A percentile compares a stretch with the other conserved stretches of the same genome.
These are phyloP conservation scores for Chimonanthus praecox DNA, from an alignment of 164 flowering plant genomes.

Conservation along the genomic window DNA sequence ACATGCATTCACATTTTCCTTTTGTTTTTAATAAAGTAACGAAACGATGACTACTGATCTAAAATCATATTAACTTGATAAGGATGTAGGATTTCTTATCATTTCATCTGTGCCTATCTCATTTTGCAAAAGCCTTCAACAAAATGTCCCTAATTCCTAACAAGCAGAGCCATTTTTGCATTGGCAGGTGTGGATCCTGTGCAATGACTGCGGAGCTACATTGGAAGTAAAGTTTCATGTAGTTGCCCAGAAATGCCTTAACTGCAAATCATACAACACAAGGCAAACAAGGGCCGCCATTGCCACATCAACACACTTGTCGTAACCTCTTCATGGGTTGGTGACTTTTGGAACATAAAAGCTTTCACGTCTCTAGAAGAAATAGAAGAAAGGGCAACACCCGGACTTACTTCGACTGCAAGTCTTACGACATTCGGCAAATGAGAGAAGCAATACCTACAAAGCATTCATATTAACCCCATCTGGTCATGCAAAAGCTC, in stretches of 20 bases:
- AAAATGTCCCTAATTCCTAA: not conserved
- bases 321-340: not conserved
- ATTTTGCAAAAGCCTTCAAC: not conserved
- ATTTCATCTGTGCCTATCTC: not conserved
- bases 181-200: constrained; percentile 67
- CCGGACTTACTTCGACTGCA: too few relatives aligned
- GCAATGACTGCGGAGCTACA: constrained; percentile 72
- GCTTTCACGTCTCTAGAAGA: not conserved
- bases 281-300: constrained; percentile 46
- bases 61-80: too few relatives aligned
- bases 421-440: not conserved
- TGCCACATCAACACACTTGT: not conserved
- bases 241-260: constrained; percentile 75
- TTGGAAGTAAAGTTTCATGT: constrained; percentile 63
- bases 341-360: not conserved
- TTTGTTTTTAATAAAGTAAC: too few relatives aligned
- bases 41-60: too few relatives aligned
- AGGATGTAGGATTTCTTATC: too few relatives aligned
- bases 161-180: not conserved
- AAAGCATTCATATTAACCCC: not conserved
- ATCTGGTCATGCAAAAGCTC: not conserved
- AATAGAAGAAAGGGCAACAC: not conserved
- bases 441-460: not conserved
- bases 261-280: constrained; percentile 87
- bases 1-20: too few relatives aligned